A percentile compares a stretch with the other conserved stretches of the same genome.
These are phyloP conservation scores for Mrakia gelida DNA, from an alignment of 768 basidiomycete species.

Conservation along the genomic window DNA sequence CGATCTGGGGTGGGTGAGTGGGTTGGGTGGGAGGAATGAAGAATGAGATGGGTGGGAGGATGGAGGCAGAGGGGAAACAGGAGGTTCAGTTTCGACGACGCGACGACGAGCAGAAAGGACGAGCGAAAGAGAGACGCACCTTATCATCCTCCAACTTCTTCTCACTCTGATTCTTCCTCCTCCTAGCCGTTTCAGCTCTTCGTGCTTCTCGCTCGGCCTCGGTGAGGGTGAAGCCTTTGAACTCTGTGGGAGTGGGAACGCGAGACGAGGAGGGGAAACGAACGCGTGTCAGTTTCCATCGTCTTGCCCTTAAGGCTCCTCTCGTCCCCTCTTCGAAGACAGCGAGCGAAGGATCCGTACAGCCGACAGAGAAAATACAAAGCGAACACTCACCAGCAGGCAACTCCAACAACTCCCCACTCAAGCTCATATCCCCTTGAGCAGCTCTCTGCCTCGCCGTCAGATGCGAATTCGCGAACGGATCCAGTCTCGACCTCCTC, in stretches of 20 bases:
- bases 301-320: too few relatives aligned
- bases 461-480: neutral
- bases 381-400: slow-evolving; percentile 20
- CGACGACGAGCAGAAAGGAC: neutral
- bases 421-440: slow-evolving; percentile 12
- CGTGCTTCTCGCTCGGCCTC: slow-evolving; percentile 25
- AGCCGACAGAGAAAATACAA: too few relatives aligned
- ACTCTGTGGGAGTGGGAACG: neutral
- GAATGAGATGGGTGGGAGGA: neutral
- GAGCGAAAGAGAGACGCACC: neutral
- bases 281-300: neutral
- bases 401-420: slow-evolving; percentile 24
- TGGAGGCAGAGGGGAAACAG: neutral
- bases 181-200: slow-evolving; percentile 16
- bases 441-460: slow-evolving; percentile 28
- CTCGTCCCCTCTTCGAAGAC: too few relatives aligned
- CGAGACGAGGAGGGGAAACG: neutral
- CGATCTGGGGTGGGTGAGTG: slow-evolving; percentile 16
- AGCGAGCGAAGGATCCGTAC: too few relatives aligned
- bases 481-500: neutral
- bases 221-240: slow-evolving; percentile 14
- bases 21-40: neutral
- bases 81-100: neutral
- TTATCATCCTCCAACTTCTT: slow-evolving; percentile 30
- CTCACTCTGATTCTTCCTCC: slow-evolving; percentile 24